Conservation (phyloP, 2,329 filamentous ascomycete species). For the Xylaria sp. region DNA sequence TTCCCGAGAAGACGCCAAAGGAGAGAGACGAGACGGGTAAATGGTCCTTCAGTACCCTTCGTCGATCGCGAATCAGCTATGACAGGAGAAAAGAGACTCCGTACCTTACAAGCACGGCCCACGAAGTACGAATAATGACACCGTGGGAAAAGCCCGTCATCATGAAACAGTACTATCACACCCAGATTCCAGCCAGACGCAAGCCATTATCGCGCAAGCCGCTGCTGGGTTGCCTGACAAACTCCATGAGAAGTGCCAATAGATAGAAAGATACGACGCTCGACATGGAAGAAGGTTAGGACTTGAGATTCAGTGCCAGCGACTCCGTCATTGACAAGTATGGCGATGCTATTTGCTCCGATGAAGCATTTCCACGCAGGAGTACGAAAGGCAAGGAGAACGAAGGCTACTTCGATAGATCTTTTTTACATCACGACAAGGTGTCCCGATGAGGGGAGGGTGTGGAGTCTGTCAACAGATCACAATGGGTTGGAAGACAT, state of each 20-base stretch:
- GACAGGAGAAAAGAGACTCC: background rate
- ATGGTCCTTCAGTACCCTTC: background rate
- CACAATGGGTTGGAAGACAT: conserved; percentile 11
- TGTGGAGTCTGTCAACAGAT: conserved; percentile 27
- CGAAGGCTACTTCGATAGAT: conserved; percentile 1
- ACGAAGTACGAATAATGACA: background rate
- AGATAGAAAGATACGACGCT: conserved; percentile 7
- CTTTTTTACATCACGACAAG: conserved; percentile 36
- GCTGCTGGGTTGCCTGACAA: background rate
- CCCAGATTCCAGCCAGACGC: conserved; percentile 3
- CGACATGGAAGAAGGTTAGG: conserved; percentile 17
- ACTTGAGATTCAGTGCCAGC: background rate
- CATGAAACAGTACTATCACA: conserved; percentile 10
- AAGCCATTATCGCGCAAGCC: conserved; percentile 12
- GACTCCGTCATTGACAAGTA: background rate
- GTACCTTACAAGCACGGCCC: background rate
- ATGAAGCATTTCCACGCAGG: background rate
- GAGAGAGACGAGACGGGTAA: background rate
- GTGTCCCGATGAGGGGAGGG: conserved; percentile 18
- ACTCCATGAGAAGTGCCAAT: background rate
- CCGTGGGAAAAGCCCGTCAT: background rate
- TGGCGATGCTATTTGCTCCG: background rate
- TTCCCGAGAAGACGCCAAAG: background rate
- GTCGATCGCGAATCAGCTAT: background rate
- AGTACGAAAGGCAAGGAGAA: background rate